Evolutionary conservation across 768 basidiomycete species (phyloP), one percentile per base, ranked within the genome.

Genomic region (Boletus insuetus): DNA sequence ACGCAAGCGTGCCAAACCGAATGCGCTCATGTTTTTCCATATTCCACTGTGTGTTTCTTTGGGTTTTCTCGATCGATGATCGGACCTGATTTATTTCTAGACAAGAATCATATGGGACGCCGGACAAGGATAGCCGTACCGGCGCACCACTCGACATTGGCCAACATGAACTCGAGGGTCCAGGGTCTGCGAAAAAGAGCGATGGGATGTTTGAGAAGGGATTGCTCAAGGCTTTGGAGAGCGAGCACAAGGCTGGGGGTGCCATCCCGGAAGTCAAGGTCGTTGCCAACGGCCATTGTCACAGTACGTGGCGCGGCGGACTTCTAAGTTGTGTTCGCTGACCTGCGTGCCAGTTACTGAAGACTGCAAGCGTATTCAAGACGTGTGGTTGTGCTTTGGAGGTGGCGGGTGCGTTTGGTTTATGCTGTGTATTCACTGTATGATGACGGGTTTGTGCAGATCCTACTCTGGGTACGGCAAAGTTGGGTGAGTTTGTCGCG

Each of bases 21-120:
- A 98, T 64, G 96, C 93, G 0, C 70, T 98, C 61, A 91, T 93
- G 89, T 97, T 96, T 75, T 98, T 97, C 85, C 96, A 98, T 62
- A 98, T 99, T 45, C 96, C 96, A 49, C 66, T 98, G 87, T 91
- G 66, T 20, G 86, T 39, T 17, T 39, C n/a, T 10, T 1, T 8
- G 9, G 38, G 13, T 35, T 35, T 35, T 35, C n/a, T 39, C 6
- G 4, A 6, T 9, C 26, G 7, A 11, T 14, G 42, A 44, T 9
- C 13, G 16, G 17, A n/a, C 24, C 38, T 56, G 2, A 20, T 16
- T 17, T 24, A 49, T 8, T 34, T 40, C 14, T 60, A 92, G 90
- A 32, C 84, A 82, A 47, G 92, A 95, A 70, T 79, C 91, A 1
- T 95, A 91, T 66, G 65, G 69, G 1, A 74, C 74, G n/a, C 74